Percentiles rank a stretch among this genome's conserved stretches.
Evolutionary conservation across 2,329 filamentous ascomycete species (phyloP).

Genomic region (Colletotrichum zoysiae): DNA sequence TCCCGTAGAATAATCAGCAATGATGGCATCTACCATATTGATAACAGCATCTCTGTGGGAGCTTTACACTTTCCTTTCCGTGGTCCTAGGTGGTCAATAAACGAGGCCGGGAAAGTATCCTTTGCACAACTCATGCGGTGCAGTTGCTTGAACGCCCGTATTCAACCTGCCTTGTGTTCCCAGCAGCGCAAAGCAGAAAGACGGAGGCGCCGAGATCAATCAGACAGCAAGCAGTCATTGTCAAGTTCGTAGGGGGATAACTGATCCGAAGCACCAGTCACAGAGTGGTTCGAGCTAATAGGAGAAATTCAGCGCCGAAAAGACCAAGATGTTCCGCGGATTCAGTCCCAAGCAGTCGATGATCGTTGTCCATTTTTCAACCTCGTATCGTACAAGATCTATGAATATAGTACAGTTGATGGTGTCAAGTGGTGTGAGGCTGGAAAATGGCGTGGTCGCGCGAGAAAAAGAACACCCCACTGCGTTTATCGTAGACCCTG

Average conservation of each 20-base stretch:
- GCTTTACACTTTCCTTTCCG: neutral
- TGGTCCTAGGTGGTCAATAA: neutral
- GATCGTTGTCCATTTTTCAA: slow-evolving; percentile 27
- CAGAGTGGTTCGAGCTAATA: slow-evolving; percentile 14
- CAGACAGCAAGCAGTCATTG: slow-evolving; percentile 6
- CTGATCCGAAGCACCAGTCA: neutral
- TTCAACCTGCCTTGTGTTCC: slow-evolving; percentile 8
- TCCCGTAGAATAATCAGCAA: neutral
- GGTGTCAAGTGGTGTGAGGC: slow-evolving; percentile 34
- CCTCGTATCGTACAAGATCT: slow-evolving; percentile 41
- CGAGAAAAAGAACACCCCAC: neutral
- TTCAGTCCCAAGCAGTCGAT: slow-evolving; percentile 16
- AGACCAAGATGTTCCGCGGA: neutral
- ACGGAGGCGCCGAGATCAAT: slow-evolving; percentile 11
- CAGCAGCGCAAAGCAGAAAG: neutral
- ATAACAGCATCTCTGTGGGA: neutral
- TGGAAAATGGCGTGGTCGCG: slow-evolving; percentile 26
- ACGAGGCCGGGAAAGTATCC: neutral
- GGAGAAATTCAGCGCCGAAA: neutral
- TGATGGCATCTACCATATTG: neutral
- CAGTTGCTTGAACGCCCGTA: neutral
- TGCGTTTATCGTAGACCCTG: slow-evolving; percentile 45
- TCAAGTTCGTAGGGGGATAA: neutral
- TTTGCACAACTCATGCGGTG: neutral
- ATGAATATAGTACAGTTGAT: slow-evolving; percentile 41